A percentile compares a stretch with the other conserved stretches of the same genome.
These are phyloP conservation scores for Amorphotheca resinae DNA, from an alignment of 495 filamentous ascomycete genomes.

Conservation along the genomic window DNA sequence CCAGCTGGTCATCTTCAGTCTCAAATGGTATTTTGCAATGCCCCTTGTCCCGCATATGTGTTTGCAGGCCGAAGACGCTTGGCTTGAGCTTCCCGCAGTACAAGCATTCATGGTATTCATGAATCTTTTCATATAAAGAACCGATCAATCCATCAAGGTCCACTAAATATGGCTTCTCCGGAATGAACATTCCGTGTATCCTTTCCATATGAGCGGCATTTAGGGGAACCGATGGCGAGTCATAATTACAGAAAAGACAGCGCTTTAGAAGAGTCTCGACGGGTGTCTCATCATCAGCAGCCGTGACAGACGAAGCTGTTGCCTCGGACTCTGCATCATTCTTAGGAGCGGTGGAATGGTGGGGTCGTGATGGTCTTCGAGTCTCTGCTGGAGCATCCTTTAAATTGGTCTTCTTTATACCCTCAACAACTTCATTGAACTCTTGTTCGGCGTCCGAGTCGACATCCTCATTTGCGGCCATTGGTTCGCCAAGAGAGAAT, in stretches of 20 bases:
- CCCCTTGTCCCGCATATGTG: conserved; percentile 92
- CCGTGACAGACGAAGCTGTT: conserved; percentile 13
- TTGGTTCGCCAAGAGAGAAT: conserved; percentile 68
- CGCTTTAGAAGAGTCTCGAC: conserved; percentile 38
- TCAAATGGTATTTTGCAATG: conserved; percentile 96
- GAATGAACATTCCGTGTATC: conserved; percentile 91
- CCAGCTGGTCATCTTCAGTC: conserved; percentile 79
- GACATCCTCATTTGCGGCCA: conserved; percentile 28
- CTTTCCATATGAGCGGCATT: conserved; percentile 84
- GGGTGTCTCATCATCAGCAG: conserved; percentile 23
- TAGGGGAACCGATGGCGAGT: conserved; percentile 55
- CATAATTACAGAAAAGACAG: conserved; percentile 85
- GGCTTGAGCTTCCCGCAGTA: conserved; percentile 70
- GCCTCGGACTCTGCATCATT: conserved; percentile 10
- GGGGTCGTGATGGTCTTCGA: conserved; percentile 19
- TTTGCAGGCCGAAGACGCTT: conserved; percentile 63
- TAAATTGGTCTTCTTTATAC: conserved; percentile 60
- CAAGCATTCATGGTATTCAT: conserved; percentile 65
- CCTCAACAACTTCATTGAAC: conserved; percentile 66
- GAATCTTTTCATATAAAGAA: conserved; percentile 65
- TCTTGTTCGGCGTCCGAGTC: conserved; percentile 52
- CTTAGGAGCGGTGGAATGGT: conserved; percentile 21
- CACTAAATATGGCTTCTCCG: conserved; percentile 68
- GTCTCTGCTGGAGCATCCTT: conserved; percentile 34
- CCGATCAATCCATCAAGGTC: conserved; percentile 69